phyloP scores from a whole-genome alignment of 2,329 filamentous ascomycete genomes.

The Hypoxylon sp. region DNA sequence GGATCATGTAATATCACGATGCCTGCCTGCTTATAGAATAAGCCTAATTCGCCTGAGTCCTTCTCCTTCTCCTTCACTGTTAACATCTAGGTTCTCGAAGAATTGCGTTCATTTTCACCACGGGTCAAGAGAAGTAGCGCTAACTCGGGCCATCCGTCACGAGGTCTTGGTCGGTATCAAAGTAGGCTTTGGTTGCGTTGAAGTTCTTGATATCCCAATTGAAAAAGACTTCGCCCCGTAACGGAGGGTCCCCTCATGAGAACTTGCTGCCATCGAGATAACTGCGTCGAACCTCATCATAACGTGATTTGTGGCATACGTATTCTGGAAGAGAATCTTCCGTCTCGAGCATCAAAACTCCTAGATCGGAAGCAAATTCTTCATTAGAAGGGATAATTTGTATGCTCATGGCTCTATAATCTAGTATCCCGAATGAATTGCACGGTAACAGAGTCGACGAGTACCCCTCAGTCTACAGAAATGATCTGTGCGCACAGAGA shows the following conservation, averaged over 20 bases:
- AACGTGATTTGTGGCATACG: too few relatives aligned
- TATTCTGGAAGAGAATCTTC: too few relatives aligned
- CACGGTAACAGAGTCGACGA: too few relatives aligned
- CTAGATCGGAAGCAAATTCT: too few relatives aligned
- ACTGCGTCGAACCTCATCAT: too few relatives aligned
- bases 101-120: background rate
- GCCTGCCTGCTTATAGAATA: background rate
- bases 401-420: too few relatives aligned
- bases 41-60: background rate
- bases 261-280: too few relatives aligned
- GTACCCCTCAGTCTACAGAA: too few relatives aligned
- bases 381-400: too few relatives aligned
- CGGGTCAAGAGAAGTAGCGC: background rate
- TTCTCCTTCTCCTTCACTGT: background rate
- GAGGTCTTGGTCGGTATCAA: background rate
- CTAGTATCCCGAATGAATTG: too few relatives aligned
- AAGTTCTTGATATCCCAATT: background rate
- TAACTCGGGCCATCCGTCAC: background rate
- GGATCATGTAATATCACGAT: background rate
- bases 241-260: background rate
- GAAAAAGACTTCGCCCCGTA: background rate
- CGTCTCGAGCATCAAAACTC: too few relatives aligned
- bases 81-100: background rate
- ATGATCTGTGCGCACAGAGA: too few relatives aligned
- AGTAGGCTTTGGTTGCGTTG: background rate